phyloP scores from a whole-genome alignment of 1,284 basidiomycete species.

The Tetrapyrgos nigripes region DNA sequence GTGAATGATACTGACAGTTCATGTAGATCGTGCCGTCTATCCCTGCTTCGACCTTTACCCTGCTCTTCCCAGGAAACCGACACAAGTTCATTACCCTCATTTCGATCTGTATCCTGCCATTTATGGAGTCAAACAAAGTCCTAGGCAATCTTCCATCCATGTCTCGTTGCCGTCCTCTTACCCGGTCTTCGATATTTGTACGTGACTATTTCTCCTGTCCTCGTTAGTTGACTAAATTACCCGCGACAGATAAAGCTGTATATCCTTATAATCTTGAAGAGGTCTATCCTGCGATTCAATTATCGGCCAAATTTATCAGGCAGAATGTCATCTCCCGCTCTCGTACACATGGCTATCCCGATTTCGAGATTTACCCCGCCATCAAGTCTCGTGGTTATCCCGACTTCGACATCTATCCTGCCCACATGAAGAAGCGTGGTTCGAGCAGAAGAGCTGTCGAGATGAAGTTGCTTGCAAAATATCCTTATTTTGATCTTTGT shows the following conservation, averaged over 20 bases:
- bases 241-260: constrained; percentile 25
- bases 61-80: neutral
- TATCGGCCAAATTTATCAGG: constrained; percentile 9
- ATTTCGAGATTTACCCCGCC: constrained; percentile 1
- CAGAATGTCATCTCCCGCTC: constrained; percentile 1
- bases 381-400: constrained; percentile 8
- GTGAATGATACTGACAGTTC: too few species aligned
- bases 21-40: constrained; percentile 3
- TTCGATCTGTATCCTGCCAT: constrained; percentile 15
- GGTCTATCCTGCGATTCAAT: constrained; percentile 13
- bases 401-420: constrained; percentile 18
- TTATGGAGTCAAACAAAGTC: neutral
- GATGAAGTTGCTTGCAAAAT: constrained; percentile 17
- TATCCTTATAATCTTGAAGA: constrained; percentile 27
- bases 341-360: constrained; percentile 2
- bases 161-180: constrained; percentile 19
- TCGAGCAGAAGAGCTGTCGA: neutral
- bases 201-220: constrained; percentile 1
- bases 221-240: neutral
- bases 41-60: constrained; percentile 8
- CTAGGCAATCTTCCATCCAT: neutral
- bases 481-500: constrained; percentile 36
- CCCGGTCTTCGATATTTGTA: constrained; percentile 28
- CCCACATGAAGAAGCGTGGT: constrained; percentile 5
- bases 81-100: constrained; percentile 1